A percentile compares a stretch with the other conserved stretches of the same genome.
Conservation (phyloP, 1,284 basidiomycete species). For the Cerrena zonata region DNA sequence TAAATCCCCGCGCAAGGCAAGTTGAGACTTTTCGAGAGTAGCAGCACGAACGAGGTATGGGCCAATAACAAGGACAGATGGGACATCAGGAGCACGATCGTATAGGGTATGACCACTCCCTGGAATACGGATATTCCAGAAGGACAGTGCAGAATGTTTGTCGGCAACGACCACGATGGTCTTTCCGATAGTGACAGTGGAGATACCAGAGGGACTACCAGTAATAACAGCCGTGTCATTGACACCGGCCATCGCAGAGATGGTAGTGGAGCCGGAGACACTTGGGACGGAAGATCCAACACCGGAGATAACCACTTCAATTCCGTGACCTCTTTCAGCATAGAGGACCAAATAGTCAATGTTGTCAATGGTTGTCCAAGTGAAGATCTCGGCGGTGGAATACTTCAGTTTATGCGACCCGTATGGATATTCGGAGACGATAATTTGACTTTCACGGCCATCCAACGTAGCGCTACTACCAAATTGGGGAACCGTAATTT, state of each 20-base stretch:
- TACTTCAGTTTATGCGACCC: slow-evolving; percentile 32
- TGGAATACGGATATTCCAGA: slow-evolving; percentile 33
- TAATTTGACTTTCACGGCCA: slow-evolving; percentile 39
- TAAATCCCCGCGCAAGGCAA: slow-evolving; percentile 38
- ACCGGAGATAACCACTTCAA: slow-evolving; percentile 30
- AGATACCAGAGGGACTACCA: slow-evolving; percentile 32
- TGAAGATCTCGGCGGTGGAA: slow-evolving; percentile 38
- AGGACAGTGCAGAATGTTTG: slow-evolving; percentile 36
- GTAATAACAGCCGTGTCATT: slow-evolving; percentile 26
- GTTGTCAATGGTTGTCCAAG: slow-evolving; percentile 31
- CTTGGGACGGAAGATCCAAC: slow-evolving; percentile 1
- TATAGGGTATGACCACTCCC: slow-evolving; percentile 12
- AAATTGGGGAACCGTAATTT: slow-evolving; percentile 32
- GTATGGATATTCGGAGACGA: slow-evolving; percentile 41
- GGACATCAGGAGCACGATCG: slow-evolving; percentile 26
- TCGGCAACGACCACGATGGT: slow-evolving; percentile 34
- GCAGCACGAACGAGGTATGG: slow-evolving; percentile 44
- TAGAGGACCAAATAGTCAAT: slow-evolving; percentile 35
- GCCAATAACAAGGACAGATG: slow-evolving; percentile 38
- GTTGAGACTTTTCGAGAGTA: slow-evolving; percentile 23
- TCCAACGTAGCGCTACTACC: slow-evolving; percentile 30
- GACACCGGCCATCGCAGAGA: slow-evolving; percentile 9
- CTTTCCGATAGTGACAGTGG: slow-evolving; percentile 26
- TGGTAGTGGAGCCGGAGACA: slow-evolving; percentile 12
- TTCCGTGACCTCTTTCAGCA: slow-evolving; percentile 30